Evolutionary conservation across 192 early-diverging fungal species (phyloP), one percentile per base, ranked within the genome.

Genomic region (Phlyctochytrium bullatum): DNA sequence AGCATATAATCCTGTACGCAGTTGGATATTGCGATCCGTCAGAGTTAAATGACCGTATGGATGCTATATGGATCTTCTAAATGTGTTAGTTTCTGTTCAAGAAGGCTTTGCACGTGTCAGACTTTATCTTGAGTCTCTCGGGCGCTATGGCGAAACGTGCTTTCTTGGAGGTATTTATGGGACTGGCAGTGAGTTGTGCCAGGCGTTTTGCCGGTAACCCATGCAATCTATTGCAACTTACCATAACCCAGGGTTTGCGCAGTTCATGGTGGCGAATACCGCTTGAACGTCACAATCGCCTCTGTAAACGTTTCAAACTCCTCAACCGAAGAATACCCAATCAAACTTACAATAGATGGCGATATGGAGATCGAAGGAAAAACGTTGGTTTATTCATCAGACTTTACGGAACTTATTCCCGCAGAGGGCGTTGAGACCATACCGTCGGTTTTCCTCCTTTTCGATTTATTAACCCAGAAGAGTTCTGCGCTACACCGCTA

Each of bases 131-230:
- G 73, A 69, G 27, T 92, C 94, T 0, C 77, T 98, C 53, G 96
- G 96, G 20, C 83, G 91, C 3, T 98, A 87, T 73, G 93, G 94
- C 28, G 83, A 81, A 31, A 90, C 89, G 59, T 87, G 91, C 3
- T 95, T 91, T 64, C 70, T 98, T 23, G 85, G 87, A 52, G 85
- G 89, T 1, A 77, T 94, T 54, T 95, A 98, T 76, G 96, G 96
- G 28, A 90, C 88, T 31, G 90, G 89, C 2, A 93, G 91, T 40
- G 94, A 98, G 74, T 78, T 95, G 16, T 80, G 90, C 0, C 96
- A 98, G 74, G 88, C 92, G 3, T 95, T 96, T 75, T 94, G 93
- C 76, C 85, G 94, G 78, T 79, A 30, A 47, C n/a, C n/a, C n/a
- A n/a, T n/a, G n/a, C n/a, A n/a, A 33, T 62, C 73, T 0, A 17